phyloP scores from a whole-genome alignment of 2,329 filamentous ascomycete species.

The Pezizomycotina sp. region DNA sequence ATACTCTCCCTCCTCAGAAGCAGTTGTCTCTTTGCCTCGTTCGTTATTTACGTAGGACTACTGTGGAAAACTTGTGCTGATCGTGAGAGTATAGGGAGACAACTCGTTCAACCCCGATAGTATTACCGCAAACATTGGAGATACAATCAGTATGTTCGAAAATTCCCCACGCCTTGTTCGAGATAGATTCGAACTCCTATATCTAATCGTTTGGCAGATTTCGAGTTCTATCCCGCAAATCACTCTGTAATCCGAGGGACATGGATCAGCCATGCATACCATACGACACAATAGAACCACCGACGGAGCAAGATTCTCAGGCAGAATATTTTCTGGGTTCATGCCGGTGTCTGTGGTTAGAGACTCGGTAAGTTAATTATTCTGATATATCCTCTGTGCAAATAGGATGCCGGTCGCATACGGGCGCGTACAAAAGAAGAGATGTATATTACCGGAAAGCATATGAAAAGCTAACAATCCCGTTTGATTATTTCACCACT shows the following conservation, averaged over 20 bases:
- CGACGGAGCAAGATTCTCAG: constrained; percentile 33
- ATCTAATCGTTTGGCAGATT: constrained; percentile 30
- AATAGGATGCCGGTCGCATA: neutral
- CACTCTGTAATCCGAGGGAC: constrained; percentile 48
- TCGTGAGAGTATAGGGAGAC: constrained; percentile 22
- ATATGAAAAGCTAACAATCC: neutral
- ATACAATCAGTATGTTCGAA: constrained; percentile 32
- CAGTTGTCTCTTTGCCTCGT: no score
- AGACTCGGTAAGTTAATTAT: constrained; percentile 30
- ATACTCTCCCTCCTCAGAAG: no score
- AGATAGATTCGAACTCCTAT: neutral
- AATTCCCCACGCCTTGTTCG: neutral
- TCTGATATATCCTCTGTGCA: neutral
- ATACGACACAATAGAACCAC: constrained; percentile 36
- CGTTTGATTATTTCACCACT: neutral
- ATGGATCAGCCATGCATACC: constrained; percentile 47
- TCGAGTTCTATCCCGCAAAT: constrained; percentile 45
- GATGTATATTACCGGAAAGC: neutral
- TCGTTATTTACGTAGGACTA: no score
- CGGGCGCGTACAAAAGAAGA: constrained; percentile 21
- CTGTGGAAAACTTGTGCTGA: neutral
- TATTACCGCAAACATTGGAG: constrained; percentile 32
- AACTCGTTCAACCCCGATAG: constrained; percentile 30
- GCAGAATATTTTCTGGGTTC: constrained; percentile 38
- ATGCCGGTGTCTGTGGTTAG: constrained; percentile 34